Conservation (phyloP, 805 yeast genomes). For the Kazachstania bromeliacearum region DNA sequence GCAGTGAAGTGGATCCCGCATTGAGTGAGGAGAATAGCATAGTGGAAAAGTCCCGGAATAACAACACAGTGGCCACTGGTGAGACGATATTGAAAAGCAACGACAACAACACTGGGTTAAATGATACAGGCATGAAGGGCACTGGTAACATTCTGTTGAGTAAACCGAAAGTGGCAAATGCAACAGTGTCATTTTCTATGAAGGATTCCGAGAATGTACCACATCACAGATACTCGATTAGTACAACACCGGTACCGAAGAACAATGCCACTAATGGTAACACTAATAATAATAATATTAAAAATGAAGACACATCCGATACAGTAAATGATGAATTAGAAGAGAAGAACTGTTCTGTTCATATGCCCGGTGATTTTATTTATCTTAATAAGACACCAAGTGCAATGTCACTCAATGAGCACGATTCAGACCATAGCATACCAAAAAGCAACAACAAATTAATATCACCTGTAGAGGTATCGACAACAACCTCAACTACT, state of each 20-base stretch:
- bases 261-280: neutral
- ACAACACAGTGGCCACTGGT: too few relatives aligned
- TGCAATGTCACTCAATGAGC: too few relatives aligned
- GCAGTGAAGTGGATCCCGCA: too few relatives aligned
- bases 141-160: neutral
- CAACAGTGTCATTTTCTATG: conserved; percentile 4
- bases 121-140: too few relatives aligned
- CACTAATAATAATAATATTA: neutral
- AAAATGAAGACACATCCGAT: neutral
- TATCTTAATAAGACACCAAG: conserved; percentile 14
- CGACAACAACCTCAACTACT: too few relatives aligned
- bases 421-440: too few relatives aligned
- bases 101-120: too few relatives aligned
- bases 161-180: neutral
- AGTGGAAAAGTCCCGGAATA: too few relatives aligned
- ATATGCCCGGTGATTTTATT: conserved; percentile 31
- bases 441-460: too few relatives aligned
- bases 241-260: conserved; percentile 36
- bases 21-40: too few relatives aligned
- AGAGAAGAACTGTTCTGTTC: conserved; percentile 25
- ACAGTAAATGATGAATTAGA: conserved; percentile 8
- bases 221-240: conserved; percentile 47
- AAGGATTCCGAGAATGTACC: conserved; percentile 30
- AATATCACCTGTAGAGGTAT: too few relatives aligned
- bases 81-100: too few relatives aligned